These are phyloP conservation scores for Suaeda aralocaspica DNA, from an alignment of 148 eudicot species.

Conservation along the genomic window DNA sequence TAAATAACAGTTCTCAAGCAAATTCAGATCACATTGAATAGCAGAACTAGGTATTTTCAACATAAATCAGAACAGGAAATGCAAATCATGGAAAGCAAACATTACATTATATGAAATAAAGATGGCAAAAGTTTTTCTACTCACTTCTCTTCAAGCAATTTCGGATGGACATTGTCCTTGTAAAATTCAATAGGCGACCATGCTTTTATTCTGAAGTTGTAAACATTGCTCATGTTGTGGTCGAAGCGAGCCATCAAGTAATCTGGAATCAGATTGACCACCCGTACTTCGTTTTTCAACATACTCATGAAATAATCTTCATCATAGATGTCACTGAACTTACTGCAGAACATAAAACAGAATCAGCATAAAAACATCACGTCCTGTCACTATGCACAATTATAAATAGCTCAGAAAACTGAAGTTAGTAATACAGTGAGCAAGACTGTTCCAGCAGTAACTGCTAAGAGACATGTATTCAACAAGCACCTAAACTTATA, in stretches of 20 bases:
- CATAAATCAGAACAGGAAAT: background rate
- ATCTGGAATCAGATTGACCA: constrained; percentile 69
- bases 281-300: constrained; percentile 73
- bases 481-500: background rate
- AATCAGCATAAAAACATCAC: background rate
- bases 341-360: constrained; percentile 51
- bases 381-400: background rate
- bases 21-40: background rate
- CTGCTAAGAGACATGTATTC: background rate
- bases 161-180: constrained; percentile 79
- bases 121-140: constrained; percentile 22
- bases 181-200: constrained; percentile 79
- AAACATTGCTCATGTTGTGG: constrained; percentile 76
- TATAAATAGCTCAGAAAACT: background rate
- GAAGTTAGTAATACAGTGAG: background rate
- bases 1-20: background rate
- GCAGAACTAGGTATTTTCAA: background rate
- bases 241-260: constrained; percentile 92
- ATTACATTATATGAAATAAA: background rate
- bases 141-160: constrained; percentile 93
- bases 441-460: background rate
- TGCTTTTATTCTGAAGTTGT: constrained; percentile 94
- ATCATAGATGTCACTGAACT: constrained; percentile 85
- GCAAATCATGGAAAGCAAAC: background rate
- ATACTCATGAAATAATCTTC: constrained; percentile 63